phyloP scores from a whole-genome alignment of 441 rosid genomes.

The Gossypium gossypioides region DNA sequence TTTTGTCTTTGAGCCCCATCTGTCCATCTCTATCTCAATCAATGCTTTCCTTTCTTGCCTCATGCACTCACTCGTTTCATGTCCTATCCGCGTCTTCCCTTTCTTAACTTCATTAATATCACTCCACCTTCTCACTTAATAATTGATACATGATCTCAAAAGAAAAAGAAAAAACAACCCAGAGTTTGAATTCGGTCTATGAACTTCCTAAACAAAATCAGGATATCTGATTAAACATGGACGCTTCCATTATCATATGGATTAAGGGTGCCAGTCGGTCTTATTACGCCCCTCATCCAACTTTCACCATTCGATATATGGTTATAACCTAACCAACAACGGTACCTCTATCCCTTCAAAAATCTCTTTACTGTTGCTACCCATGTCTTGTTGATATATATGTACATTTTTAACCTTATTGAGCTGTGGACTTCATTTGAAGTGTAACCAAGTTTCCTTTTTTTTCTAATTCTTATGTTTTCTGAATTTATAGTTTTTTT shows the following conservation, averaged over 20 bases:
- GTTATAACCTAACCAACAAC: background rate
- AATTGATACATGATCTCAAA: background rate
- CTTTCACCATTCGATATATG: background rate
- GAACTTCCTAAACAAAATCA: too few species aligned
- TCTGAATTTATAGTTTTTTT: too few species aligned
- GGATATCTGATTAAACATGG: too few species aligned
- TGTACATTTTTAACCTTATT: background rate
- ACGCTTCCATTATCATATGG: background rate
- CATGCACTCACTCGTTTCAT: background rate
- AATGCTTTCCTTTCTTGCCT: background rate
- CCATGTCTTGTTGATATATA: constrained; percentile 5
- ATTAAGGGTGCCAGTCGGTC: background rate
- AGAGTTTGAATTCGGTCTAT: too few species aligned
- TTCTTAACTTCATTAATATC: background rate
- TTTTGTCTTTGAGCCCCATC: constrained; percentile 23
- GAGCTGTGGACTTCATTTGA: background rate
- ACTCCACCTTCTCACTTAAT: background rate
- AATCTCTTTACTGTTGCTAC: background rate
- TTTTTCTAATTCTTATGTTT: too few species aligned
- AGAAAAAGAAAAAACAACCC: too few species aligned
- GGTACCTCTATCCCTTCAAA: background rate
- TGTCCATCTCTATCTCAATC: constrained; percentile 14
- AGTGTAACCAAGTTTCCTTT: background rate
- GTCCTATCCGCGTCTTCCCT: constrained; percentile 4
- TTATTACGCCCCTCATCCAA: background rate